Evolutionary conservation across 2,329 filamentous ascomycete species (phyloP), one percentile per base, ranked within the genome.

Genomic region (Penicillium sp.): DNA sequence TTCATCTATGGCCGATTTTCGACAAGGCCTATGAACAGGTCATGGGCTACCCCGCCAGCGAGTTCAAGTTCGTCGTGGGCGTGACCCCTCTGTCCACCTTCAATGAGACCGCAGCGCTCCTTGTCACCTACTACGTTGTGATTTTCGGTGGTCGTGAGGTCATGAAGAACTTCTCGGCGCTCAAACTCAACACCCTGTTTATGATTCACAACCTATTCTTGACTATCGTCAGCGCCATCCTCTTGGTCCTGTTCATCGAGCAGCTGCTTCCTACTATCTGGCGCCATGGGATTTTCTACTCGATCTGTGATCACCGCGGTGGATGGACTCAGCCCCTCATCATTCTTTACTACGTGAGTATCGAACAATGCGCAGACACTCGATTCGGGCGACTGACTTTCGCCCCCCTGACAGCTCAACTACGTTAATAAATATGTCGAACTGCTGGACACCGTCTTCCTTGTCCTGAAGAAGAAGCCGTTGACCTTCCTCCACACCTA

Each of bases 401-500:
- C 56, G 74, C 56, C 10, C 29, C 39, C 31, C 13, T 27, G 12
- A 17, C 61, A 95, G 89, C 77, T 96, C 63, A 96, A 93, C 75
- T 96, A 96, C 74, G 79, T 95, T 38, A 96, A 89, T 71, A 96
- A 96, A 71, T 96, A 95, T 69, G 78, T 95, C 52, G 90, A 96
- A 70, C 76, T 96, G 51, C 73, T 96, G 55, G 90, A 96, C 69
- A 96, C 90, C 43, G 82, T 90, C 64, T 96, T 96, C 77, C 75
- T 96, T 39, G 92, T 95, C 73, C 79, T 96, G 66, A 96, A 96
- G 83, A 96, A 96, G 83, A 96, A 96, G 83, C 90, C 90, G 37
- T 72, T 95, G 65, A 95, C 92, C 60, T 96, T 96, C 82, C 85
- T 96, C 54, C 90, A 96, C 78, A 95, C 87, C 72, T 96, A 96